phyloP scores from a whole-genome alignment of 1,284 basidiomycete genomes.

The Melampsora abietis-canadensis region DNA sequence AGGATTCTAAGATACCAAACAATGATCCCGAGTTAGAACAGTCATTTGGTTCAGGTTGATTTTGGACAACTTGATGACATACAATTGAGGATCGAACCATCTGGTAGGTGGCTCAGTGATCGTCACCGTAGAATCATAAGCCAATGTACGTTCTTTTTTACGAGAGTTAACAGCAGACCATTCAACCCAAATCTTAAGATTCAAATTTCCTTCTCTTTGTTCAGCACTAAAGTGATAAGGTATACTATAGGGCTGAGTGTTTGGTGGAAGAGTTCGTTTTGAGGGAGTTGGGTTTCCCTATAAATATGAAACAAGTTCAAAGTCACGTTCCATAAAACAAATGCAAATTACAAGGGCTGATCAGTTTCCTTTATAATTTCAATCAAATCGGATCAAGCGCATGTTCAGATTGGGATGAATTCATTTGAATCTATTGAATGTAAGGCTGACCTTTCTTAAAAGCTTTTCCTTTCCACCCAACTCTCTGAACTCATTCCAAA shows the following conservation, averaged over 20 bases:
- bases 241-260: slow-evolving; percentile 23
- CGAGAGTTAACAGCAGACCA: slow-evolving; percentile 26
- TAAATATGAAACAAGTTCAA: neutral
- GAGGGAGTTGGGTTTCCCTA: slow-evolving; percentile 37
- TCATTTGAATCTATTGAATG: neutral
- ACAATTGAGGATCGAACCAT: slow-evolving; percentile 44
- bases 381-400: neutral
- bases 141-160: slow-evolving; percentile 23
- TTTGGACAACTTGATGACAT: neutral
- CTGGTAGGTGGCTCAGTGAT: slow-evolving; percentile 40
- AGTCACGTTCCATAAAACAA: neutral
- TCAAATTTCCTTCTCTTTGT: slow-evolving; percentile 34
- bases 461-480: slow-evolving; percentile 42
- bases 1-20: slow-evolving; percentile 14
- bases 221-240: slow-evolving; percentile 33
- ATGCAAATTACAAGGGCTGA: neutral
- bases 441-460: slow-evolving; percentile 9
- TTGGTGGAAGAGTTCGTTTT: slow-evolving; percentile 29
- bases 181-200: slow-evolving; percentile 36
- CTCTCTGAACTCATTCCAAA: slow-evolving; percentile 41
- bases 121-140: slow-evolving; percentile 41
- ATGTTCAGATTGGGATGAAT: no score
- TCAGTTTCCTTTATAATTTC: neutral
- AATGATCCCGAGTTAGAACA: neutral
- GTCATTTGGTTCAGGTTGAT: neutral